phyloP scores from a whole-genome alignment of 108 stramenopile species.

The Nitzschia palea region DNA sequence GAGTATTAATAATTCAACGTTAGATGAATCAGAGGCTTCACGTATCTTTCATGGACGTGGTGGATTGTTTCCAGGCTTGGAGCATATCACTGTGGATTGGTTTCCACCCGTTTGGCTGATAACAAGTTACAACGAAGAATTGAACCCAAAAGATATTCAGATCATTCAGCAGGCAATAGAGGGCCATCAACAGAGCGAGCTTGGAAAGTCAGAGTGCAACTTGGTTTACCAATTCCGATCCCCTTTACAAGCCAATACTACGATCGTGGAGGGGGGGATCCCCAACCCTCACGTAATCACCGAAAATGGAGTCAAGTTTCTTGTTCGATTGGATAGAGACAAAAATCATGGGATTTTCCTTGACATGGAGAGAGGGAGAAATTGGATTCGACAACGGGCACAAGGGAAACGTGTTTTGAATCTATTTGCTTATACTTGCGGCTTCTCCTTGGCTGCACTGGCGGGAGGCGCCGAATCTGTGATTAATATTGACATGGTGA shows the following conservation, averaged over 20 bases:
- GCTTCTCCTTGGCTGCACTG: constrained; percentile 44
- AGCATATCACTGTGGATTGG: constrained; percentile 44
- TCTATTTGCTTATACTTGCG: constrained; percentile 45
- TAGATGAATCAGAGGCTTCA: neutral
- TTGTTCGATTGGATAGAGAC: constrained; percentile 22
- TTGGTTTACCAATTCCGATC: constrained; percentile 40
- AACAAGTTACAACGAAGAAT: constrained; percentile 24
- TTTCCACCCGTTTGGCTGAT: constrained; percentile 39
- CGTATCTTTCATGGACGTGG: constrained; percentile 44
- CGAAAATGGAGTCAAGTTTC: constrained; percentile 35
- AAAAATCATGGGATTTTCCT: constrained; percentile 46
- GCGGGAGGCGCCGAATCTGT: constrained; percentile 37
- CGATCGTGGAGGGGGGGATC: constrained; percentile 16
- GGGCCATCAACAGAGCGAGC: neutral
- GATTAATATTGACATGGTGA: constrained; percentile 43
- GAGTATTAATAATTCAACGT: neutral
- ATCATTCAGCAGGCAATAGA: neutral
- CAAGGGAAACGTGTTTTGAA: constrained; percentile 23
- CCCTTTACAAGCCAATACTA: constrained; percentile 6
- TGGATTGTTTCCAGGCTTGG: constrained; percentile 31
- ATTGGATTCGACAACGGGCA: constrained; percentile 33
- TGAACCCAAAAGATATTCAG: neutral
- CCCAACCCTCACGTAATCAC: constrained; percentile 37
- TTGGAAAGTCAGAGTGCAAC: neutral
- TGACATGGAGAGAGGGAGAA: constrained; percentile 38